Evolutionary conservation across 2,329 filamentous ascomycete species (phyloP).

Genomic region (Colletotrichum agaves): DNA sequence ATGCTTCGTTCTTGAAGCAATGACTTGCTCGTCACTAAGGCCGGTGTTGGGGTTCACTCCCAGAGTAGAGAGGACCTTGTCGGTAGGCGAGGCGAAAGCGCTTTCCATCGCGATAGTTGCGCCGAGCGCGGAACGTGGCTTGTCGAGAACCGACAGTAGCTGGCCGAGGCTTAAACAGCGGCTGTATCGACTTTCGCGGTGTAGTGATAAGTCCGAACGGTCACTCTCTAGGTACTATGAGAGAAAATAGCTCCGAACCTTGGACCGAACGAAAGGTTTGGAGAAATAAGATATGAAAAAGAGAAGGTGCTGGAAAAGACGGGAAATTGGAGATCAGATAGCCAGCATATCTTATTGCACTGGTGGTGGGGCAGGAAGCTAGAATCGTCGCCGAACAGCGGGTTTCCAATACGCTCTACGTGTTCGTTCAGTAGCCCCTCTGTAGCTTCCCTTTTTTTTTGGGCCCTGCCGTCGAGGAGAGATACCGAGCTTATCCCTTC

Average conservation of each 20-base stretch:
- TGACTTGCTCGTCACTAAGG: conserved; percentile 69
- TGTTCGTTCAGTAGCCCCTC: conserved; percentile 38
- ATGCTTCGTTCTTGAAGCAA: conserved; percentile 65
- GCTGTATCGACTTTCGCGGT: conserved; percentile 14
- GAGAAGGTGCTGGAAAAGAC: conserved; percentile 31
- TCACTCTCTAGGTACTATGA: neutral
- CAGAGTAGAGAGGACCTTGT: conserved; percentile 69
- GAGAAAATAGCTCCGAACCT: conserved; percentile 14
- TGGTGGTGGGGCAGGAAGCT: conserved; percentile 37
- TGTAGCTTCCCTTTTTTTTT: conserved; percentile 34
- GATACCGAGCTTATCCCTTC: conserved; percentile 19
- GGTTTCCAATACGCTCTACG: conserved; percentile 39
- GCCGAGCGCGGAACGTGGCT: conserved; percentile 33
- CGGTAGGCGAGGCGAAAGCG: conserved; percentile 68
- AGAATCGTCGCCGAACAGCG: conserved; percentile 36
- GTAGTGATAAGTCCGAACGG: neutral
- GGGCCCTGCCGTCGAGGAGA: conserved; percentile 32
- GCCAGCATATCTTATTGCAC: conserved; percentile 36
- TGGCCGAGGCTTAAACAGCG: conserved; percentile 28
- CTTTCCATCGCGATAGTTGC: conserved; percentile 63
- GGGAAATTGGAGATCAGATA: conserved; percentile 28
- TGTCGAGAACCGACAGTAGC: conserved; percentile 30
- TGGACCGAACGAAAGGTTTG: conserved; percentile 6
- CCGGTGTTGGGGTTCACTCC: conserved; percentile 65
- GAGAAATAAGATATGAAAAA: conserved; percentile 19